Conservation (phyloP, 2,329 filamentous ascomycete genomes). For the Paradendryphiella salina region DNA sequence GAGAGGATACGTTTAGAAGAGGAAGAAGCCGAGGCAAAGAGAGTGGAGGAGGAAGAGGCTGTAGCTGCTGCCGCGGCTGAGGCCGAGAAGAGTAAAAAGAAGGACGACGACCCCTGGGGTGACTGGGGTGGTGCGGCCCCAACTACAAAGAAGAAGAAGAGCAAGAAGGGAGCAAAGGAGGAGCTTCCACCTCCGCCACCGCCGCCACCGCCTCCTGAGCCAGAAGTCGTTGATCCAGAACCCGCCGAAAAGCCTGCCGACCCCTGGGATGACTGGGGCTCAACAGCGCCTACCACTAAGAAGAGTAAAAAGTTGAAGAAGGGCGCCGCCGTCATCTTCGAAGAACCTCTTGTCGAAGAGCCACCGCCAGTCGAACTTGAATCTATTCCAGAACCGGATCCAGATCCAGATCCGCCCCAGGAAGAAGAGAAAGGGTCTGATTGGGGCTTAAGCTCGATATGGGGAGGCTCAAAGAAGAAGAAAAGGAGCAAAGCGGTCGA, state of each 20-base stretch:
- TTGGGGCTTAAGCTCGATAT: slow-evolving; percentile 44
- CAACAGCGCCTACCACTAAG: slow-evolving; percentile 18
- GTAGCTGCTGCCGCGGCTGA: slow-evolving; percentile 28
- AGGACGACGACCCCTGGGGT: slow-evolving; percentile 44
- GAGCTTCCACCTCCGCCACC: slow-evolving; percentile 35
- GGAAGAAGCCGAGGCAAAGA: slow-evolving; percentile 30
- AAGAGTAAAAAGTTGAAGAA: slow-evolving; percentile 42
- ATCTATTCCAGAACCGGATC: slow-evolving; percentile 25
- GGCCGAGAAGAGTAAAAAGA: slow-evolving; percentile 34
- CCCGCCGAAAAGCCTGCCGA: slow-evolving; percentile 30
- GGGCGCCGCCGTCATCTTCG: slow-evolving; percentile 49
- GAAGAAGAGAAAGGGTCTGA: slow-evolving; percentile 40
- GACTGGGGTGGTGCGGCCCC: slow-evolving; percentile 35
- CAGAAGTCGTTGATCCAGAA: slow-evolving; percentile 33
- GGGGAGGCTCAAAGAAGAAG: slow-evolving; percentile 53
- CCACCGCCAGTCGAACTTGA: slow-evolving; percentile 23
- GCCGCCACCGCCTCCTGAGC: slow-evolving; percentile 43
- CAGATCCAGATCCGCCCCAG: slow-evolving; percentile 36
- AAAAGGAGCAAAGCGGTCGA: slow-evolving; percentile 50
- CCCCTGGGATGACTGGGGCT: slow-evolving; percentile 36
- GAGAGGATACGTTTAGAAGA: slow-evolving; percentile 32
- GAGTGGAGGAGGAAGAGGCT: slow-evolving; percentile 31
- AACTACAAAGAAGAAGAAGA: slow-evolving; percentile 38
- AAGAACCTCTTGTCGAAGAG: slow-evolving; percentile 25
- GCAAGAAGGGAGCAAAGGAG: slow-evolving; percentile 36